A percentile compares a stretch with the other conserved stretches of the same genome.
These are phyloP conservation scores for Pochonia chlamydosporia DNA, from an alignment of 2,329 filamentous ascomycete genomes.

Conservation along the genomic window DNA sequence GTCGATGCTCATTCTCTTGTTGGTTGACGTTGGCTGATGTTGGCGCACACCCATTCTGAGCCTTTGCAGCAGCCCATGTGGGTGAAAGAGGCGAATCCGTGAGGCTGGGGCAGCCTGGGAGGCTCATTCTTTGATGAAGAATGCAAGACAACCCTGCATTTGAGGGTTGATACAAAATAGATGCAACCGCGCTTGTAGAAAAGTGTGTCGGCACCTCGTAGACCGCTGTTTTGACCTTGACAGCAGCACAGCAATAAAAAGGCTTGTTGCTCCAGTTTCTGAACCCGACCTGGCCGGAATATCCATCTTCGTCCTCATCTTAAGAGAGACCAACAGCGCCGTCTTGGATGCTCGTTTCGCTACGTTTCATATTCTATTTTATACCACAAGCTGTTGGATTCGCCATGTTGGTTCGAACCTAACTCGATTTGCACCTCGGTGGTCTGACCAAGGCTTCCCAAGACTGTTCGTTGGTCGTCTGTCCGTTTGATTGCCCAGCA, in stretches of 20 bases:
- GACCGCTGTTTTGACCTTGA: background rate
- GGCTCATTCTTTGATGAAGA: too few species aligned
- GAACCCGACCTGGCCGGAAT: slow-evolving; percentile 1
- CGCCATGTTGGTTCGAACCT: background rate
- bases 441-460: background rate
- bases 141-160: too few species aligned
- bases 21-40: background rate
- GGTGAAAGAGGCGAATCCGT: too few species aligned
- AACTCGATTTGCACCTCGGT: background rate
- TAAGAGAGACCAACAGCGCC: background rate
- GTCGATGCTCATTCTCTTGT: background rate
- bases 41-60: too few species aligned
- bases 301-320: background rate
- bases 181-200: too few species aligned
- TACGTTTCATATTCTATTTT: background rate
- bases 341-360: background rate
- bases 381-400: background rate
- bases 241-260: background rate
- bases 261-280: background rate
- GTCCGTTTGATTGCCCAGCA: background rate
- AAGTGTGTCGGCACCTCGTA: background rate
- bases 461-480: background rate
- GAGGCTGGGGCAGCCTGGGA: too few species aligned
- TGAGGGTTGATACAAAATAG: too few species aligned
- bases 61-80: too few species aligned